Base-by-base conservation (phyloP, 129 eudicot species). In the Flaveria ramosissima region DNA sequence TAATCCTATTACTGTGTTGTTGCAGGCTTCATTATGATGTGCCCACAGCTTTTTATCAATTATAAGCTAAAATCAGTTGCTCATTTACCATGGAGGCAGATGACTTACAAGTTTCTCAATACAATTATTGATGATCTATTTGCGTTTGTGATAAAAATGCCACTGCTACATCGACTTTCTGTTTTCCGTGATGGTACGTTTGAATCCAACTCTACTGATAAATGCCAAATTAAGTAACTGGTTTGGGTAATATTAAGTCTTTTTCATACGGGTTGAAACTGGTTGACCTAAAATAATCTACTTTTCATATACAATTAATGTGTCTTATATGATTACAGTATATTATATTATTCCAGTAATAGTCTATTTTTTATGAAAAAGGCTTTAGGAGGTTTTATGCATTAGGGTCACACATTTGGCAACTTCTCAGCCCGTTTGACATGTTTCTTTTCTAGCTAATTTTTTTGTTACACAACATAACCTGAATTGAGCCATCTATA, bases 71-170 rank as follows among this genome's bases (percentile, higher is more conserved):
- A 94, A 83, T 94, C 98, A 7, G 98, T 94, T 78, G 98, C 98
- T 51, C 98, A 94, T 80, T 39, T 94, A 50, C 98, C 98, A 80
- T 94, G 98, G 98, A 87, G 97, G 86, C 98, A 94, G 79, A 94
- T 94, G 97, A 94, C 97, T 8, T 94, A 94, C 93, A 91, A 94
- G 83, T 94, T 94, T 74, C 78, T 94, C 15, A 91, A 94, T 77
- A 91, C 97, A 0, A 94, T 94, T 2, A 94, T 94, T 15, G 98
- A 94, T 77, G 98, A 94, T 83, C 96, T 94, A 39, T 94, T 94
- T 78, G 98, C 98, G 4, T 91, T 94, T 43, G 98, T 94, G 19
- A 94, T 94, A 2, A 94, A 94, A 81, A 94, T 94, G 98, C 97
- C 98, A 52, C 47, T 79, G 41, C 88, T 94, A 8, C 98, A 94